phyloP scores from a whole-genome alignment of 139 green algal species.

The Chlamydomonas urium region DNA sequence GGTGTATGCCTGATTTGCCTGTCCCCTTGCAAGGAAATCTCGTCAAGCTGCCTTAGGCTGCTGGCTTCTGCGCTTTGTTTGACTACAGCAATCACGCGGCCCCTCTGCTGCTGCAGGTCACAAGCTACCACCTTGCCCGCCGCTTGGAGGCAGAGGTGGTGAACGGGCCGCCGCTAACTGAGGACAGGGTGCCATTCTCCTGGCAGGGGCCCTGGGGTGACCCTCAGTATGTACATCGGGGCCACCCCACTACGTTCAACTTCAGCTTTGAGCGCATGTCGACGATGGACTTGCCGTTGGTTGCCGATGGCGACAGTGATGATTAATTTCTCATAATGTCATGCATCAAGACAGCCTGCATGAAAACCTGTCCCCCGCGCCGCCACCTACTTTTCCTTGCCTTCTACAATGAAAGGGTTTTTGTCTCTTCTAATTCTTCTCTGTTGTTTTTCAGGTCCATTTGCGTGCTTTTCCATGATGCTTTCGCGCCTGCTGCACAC shows the following conservation, averaged over 20 bases:
- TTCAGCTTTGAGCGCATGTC: slow-evolving; percentile 41
- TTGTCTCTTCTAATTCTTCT: too few species aligned
- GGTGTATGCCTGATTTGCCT: neutral
- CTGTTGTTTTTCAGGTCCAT: too few species aligned
- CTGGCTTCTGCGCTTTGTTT: neutral
- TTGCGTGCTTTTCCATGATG: too few species aligned
- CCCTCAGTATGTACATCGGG: slow-evolving; percentile 20
- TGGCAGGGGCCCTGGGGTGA: neutral
- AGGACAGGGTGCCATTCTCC: neutral
- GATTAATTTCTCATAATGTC: too few species aligned
- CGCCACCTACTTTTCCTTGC: too few species aligned
- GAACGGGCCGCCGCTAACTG: slow-evolving; percentile 24
- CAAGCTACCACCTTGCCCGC: slow-evolving; percentile 18
- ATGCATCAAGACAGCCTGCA: too few species aligned
- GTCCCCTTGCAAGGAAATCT: neutral
- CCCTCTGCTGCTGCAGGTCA: slow-evolving; percentile 11
- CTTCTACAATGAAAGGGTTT: too few species aligned
- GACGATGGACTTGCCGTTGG: slow-evolving; percentile 25
- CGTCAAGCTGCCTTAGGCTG: neutral
- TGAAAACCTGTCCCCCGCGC: too few species aligned
- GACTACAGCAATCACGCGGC: neutral
- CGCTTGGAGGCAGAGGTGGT: slow-evolving; percentile 42
- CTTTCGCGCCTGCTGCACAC: too few species aligned
- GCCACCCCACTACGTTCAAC: slow-evolving; percentile 40
- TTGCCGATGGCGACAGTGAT: too few species aligned